phyloP scores from a whole-genome alignment of 1,139 yeast species.

The Starmera stellimalicola region DNA sequence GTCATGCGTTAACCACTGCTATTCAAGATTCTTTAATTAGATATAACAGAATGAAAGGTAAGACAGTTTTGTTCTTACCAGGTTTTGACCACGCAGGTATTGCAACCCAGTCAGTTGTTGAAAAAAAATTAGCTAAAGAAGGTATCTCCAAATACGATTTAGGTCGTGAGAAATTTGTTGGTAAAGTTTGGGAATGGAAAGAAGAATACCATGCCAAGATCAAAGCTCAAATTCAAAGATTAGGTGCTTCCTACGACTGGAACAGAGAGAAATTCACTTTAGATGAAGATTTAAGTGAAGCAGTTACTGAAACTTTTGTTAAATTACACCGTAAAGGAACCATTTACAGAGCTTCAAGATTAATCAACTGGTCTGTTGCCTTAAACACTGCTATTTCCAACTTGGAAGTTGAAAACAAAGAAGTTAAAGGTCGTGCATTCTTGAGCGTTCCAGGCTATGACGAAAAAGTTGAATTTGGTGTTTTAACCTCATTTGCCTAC shows the following conservation, averaged over 20 bases:
- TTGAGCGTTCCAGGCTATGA: conserved; percentile 86
- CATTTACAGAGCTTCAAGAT: conserved; percentile 86
- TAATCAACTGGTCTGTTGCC: conserved; percentile 95
- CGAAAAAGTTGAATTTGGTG: conserved; percentile 90
- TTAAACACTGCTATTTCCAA: conserved; percentile 93
- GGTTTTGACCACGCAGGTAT: conserved; percentile 99
- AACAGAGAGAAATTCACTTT: conserved; percentile 87
- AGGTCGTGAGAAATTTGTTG: conserved; percentile 84
- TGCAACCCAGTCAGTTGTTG: conserved; percentile 97
- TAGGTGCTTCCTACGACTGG: conserved; percentile 99
- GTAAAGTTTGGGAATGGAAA: conserved; percentile 97
- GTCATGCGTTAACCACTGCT: conserved; percentile 93
- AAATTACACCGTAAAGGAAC: conserved; percentile 90
- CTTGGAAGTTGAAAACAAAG: conserved; percentile 92
- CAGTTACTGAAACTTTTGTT: conserved; percentile 90
- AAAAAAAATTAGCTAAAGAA: conserved; percentile 80
- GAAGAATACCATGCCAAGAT: conserved; percentile 84
- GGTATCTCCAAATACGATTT: conserved; percentile 88
- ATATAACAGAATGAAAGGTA: conserved; percentile 95
- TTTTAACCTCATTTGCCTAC: conserved; percentile 86
- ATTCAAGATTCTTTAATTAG: conserved; percentile 91
- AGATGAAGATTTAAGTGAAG: conserved; percentile 64
- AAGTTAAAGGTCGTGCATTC: conserved; percentile 70
- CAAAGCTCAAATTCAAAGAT: conserved; percentile 70
- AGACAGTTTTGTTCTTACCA: conserved; percentile 85